A percentile compares a stretch with the other conserved stretches of the same genome.
phyloP scores from a whole-genome alignment of 768 basidiomycete species.

The Asterophora parasitica region DNA sequence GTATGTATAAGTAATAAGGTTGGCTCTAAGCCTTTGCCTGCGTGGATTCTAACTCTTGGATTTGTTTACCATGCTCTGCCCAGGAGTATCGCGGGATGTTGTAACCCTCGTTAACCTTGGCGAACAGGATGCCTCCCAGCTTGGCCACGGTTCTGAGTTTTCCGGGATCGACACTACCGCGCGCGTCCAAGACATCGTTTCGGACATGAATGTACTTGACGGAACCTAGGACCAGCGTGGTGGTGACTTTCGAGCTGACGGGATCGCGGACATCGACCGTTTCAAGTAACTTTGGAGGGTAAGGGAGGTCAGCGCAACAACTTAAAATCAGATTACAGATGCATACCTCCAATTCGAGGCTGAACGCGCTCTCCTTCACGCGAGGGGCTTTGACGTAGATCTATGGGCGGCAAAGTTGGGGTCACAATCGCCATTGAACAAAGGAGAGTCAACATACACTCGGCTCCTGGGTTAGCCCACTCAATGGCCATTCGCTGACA shows the following conservation, averaged over 20 bases:
- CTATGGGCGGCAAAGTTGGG: too few relatives aligned
- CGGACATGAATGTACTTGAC: slow-evolving; percentile 56
- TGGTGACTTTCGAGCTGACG: slow-evolving; percentile 26
- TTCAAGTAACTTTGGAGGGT: slow-evolving; percentile 34
- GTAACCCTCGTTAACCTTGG: slow-evolving; percentile 38
- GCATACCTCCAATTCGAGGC: slow-evolving; percentile 54
- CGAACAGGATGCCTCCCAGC: slow-evolving; percentile 51
- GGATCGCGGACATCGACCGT: slow-evolving; percentile 38
- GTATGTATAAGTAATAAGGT: slow-evolving; percentile 3
- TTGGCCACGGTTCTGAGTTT: slow-evolving; percentile 47
- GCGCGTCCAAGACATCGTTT: slow-evolving; percentile 43
- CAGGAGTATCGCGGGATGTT: slow-evolving; percentile 52
- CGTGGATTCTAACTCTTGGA: too few relatives aligned
- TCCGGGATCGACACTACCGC: slow-evolving; percentile 40
- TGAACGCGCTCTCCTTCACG: slow-evolving; percentile 60
- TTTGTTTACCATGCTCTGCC: slow-evolving; percentile 34
- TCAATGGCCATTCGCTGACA: slow-evolving; percentile 56
- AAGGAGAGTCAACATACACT: slow-evolving; percentile 43
- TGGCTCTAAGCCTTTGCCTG: too few relatives aligned
- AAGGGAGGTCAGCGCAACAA: too few relatives aligned
- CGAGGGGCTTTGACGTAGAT: slow-evolving; percentile 45
- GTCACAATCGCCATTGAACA: too few relatives aligned
- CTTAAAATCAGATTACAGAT: too few relatives aligned
- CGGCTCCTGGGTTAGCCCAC: slow-evolving; percentile 52
- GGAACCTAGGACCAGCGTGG: slow-evolving; percentile 45